Conservation (phyloP, 2,329 filamentous ascomycete species). For the Exophiala sp. region DNA sequence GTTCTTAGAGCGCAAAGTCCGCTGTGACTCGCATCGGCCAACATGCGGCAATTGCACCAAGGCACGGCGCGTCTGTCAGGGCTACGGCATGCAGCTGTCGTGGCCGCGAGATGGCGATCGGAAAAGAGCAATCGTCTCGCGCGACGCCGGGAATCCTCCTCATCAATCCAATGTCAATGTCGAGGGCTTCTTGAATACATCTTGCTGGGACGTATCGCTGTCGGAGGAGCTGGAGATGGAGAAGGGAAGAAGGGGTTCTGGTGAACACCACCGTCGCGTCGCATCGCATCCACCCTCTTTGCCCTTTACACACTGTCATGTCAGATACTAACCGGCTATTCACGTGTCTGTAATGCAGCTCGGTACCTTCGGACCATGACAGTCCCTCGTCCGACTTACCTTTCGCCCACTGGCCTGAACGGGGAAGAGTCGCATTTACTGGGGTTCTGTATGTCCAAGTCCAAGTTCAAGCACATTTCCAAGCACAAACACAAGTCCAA, state of each 20-base stretch:
- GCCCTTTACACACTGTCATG: conserved; percentile 8
- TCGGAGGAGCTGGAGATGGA: conserved; percentile 15
- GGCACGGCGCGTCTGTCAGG: conserved; percentile 20
- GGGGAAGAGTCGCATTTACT: conserved; percentile 17
- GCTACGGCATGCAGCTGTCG: conserved; percentile 23
- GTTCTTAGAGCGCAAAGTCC: conserved; percentile 21
- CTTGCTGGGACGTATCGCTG: conserved; percentile 18
- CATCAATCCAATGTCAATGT: conserved; percentile 10
- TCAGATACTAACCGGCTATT: conserved; percentile 7
- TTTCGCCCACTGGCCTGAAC: conserved; percentile 12
- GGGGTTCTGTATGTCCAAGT: conserved; percentile 20
- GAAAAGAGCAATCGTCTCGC: conserved; percentile 16
- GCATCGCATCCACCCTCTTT: too few relatives aligned
- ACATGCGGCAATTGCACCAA: conserved; percentile 23
- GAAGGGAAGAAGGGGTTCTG: conserved; percentile 10
- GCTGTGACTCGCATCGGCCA: conserved; percentile 20
- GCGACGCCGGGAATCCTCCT: conserved; percentile 4
- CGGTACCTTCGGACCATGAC: conserved; percentile 18
- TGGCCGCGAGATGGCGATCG: conserved; percentile 23
- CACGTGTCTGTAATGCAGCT: too few relatives aligned
- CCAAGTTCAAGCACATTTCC: too few relatives aligned
- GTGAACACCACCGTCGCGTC: conserved; percentile 13
- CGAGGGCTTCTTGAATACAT: conserved; percentile 18
- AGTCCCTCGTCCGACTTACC: conserved; percentile 15
- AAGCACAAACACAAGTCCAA: too few relatives aligned